These are phyloP conservation scores for Porpolomopsis calyptriformis DNA, from an alignment of 768 basidiomycete species.

Conservation along the genomic window DNA sequence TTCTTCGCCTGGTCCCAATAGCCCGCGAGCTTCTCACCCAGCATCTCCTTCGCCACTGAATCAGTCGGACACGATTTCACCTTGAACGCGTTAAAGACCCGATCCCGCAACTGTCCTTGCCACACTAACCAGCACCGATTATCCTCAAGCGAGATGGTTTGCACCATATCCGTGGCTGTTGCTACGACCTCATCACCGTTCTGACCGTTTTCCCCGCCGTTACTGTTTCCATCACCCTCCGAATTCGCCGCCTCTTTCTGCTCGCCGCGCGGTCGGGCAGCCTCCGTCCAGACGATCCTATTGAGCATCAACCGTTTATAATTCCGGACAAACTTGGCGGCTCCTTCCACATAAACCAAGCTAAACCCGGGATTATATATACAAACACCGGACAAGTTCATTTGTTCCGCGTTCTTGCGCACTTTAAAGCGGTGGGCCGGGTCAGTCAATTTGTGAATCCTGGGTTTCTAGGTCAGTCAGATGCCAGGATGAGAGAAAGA, in stretches of 20 bases:
- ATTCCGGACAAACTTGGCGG: slow-evolving; percentile 69
- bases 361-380: slow-evolving; percentile 85
- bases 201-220: slow-evolving; percentile 21
- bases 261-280: slow-evolving; percentile 65
- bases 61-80: slow-evolving; percentile 80
- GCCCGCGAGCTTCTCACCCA: slow-evolving; percentile 76
- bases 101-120: slow-evolving; percentile 83
- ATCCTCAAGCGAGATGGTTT: slow-evolving; percentile 53
- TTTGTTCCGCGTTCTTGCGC: slow-evolving; percentile 90
- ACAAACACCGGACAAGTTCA: slow-evolving; percentile 77
- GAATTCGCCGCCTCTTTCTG: slow-evolving; percentile 55
- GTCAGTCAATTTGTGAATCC: slow-evolving; percentile 82
- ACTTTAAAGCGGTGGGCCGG: slow-evolving; percentile 94
- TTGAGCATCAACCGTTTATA: slow-evolving; percentile 81
- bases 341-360: slow-evolving; percentile 91
- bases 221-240: slow-evolving; percentile 21
- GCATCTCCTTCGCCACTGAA: slow-evolving; percentile 68
- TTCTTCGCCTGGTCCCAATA: slow-evolving; percentile 96
- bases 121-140: slow-evolving; percentile 88
- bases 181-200: slow-evolving; percentile 5
- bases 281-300: slow-evolving; percentile 91
- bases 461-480: slow-evolving; percentile 19
- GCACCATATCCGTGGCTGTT: slow-evolving; percentile 20
- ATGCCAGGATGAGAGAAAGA: neutral
- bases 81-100: slow-evolving; percentile 70